Conservation (phyloP, 2,329 filamentous ascomycete genomes). For the Rugonectria rugulosa region DNA sequence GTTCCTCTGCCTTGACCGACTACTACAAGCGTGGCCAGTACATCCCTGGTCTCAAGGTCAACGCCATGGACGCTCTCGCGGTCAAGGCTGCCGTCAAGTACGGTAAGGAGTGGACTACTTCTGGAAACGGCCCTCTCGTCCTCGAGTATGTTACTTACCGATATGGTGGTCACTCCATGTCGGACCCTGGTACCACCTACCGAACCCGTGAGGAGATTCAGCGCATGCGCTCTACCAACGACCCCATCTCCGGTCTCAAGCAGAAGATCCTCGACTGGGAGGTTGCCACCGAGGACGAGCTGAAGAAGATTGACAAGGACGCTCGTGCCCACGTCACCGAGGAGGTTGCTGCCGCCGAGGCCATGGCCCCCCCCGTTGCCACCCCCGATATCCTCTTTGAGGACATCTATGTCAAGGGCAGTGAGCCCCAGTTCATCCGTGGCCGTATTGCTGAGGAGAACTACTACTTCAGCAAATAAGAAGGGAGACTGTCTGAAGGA, state of each 20-base stretch:
- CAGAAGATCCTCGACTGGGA: constrained; percentile 97
- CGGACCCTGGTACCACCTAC: constrained; percentile 98
- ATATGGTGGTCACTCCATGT: constrained; percentile 99
- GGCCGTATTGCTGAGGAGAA: constrained; percentile 79
- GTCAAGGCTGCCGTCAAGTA: constrained; percentile 96
- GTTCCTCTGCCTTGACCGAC: constrained; percentile 94
- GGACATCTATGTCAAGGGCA: constrained; percentile 45
- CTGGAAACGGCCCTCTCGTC: constrained; percentile 91
- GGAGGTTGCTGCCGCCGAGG: constrained; percentile 90
- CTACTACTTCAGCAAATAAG: constrained; percentile 77
- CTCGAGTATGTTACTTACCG: constrained; percentile 99
- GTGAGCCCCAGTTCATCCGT: constrained; percentile 39
- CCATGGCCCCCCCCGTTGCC: constrained; percentile 81
- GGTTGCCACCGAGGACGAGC: constrained; percentile 89
- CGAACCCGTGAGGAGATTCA: constrained; percentile 99
- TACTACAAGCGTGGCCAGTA: constrained; percentile 99
- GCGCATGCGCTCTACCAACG: constrained; percentile 98
- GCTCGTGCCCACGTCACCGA: constrained; percentile 84
- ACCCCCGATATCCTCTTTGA: constrained; percentile 88
- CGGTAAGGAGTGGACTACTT: constrained; percentile 84
- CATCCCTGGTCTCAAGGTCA: constrained; percentile 99
- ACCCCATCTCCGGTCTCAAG: constrained; percentile 97
- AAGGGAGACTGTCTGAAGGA: background rate
- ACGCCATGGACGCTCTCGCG: constrained; percentile 98
- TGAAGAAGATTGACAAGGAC: constrained; percentile 96